Evolutionary conservation across 441 rosid genomes (phyloP).

Genomic region (Gossypium laxum): DNA sequence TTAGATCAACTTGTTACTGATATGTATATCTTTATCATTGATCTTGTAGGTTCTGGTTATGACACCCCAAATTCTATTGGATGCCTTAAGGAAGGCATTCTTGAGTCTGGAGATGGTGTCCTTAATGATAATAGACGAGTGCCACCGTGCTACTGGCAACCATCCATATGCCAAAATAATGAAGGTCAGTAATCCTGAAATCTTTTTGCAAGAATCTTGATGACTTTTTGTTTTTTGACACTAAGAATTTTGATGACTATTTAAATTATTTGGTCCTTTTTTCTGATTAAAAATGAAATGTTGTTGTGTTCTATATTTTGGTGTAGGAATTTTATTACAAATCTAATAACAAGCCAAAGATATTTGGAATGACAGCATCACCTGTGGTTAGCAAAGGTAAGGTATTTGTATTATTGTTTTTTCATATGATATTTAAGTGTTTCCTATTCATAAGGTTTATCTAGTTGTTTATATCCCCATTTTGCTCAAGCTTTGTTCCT

Average conservation of each 20-base stretch:
- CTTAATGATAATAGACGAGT: conserved; percentile 71
- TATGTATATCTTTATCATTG: neutral
- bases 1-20: neutral
- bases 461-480: neutral
- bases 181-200: conserved; percentile 41
- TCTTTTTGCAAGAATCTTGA: conserved; percentile 9
- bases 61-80: conserved; percentile 82
- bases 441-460: neutral
- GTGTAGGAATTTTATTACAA: conserved; percentile 70
- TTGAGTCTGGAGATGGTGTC: conserved; percentile 48
- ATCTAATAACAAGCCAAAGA: conserved; percentile 55
- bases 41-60: conserved; percentile 63
- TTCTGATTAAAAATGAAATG: neutral
- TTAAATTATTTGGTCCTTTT: neutral
- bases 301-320: conserved; percentile 11
- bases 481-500: neutral
- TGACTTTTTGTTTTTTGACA: neutral
- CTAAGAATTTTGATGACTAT: neutral
- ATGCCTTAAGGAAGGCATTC: conserved; percentile 63
- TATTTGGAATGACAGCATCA: conserved; percentile 81
- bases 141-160: conserved; percentile 68
- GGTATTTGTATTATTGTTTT: conserved; percentile 1
- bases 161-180: conserved; percentile 72
- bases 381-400: conserved; percentile 58
- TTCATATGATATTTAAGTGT: conserved; percentile 6